Percentiles rank a stretch among this genome's conserved stretches.
phyloP scores from a whole-genome alignment of 1,284 basidiomycete species.

The Cutaneotrichosporon mucoides region DNA sequence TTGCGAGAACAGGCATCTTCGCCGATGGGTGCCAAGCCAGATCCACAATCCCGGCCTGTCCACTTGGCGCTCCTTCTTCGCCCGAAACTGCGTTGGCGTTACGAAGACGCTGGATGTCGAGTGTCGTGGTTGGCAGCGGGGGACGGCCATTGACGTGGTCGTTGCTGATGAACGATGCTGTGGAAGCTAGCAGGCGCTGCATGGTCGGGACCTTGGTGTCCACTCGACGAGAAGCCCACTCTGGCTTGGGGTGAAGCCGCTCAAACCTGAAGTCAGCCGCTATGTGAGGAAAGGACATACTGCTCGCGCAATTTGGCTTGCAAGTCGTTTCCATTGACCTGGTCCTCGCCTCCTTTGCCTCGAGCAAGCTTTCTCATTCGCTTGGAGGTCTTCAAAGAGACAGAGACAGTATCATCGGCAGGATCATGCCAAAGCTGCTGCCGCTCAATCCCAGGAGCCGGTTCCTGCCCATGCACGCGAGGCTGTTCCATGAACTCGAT shows the following conservation, averaged over 20 bases:
- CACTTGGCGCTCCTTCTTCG: conserved; percentile 57
- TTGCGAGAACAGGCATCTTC: conserved; percentile 64
- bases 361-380: conserved; percentile 71
- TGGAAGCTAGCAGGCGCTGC: conserved; percentile 54
- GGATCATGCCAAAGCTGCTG: conserved; percentile 67
- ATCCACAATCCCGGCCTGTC: conserved; percentile 71
- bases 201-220: conserved; percentile 31
- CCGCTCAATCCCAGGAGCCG: conserved; percentile 10
- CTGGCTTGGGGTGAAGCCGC: conserved; percentile 80
- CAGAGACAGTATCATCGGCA: conserved; percentile 64
- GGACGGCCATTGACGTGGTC: conserved; percentile 31
- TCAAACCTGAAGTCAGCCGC: conserved; percentile 55
- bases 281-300: conserved; percentile 42
- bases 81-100: conserved; percentile 65
- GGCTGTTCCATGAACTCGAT: conserved; percentile 6
- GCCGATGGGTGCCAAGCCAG: conserved; percentile 61
- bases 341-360: conserved; percentile 57
- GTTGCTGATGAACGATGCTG: conserved; percentile 50
- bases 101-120: conserved; percentile 77
- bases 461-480: background rate
- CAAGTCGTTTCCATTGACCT: conserved; percentile 75
- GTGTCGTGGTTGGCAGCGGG: conserved; percentile 60
- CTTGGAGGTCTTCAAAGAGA: conserved; percentile 63
- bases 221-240: conserved; percentile 62
- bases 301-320: conserved; percentile 78